Conservation (phyloP, 345 rosid species). For the Carallia pectinifolia region DNA sequence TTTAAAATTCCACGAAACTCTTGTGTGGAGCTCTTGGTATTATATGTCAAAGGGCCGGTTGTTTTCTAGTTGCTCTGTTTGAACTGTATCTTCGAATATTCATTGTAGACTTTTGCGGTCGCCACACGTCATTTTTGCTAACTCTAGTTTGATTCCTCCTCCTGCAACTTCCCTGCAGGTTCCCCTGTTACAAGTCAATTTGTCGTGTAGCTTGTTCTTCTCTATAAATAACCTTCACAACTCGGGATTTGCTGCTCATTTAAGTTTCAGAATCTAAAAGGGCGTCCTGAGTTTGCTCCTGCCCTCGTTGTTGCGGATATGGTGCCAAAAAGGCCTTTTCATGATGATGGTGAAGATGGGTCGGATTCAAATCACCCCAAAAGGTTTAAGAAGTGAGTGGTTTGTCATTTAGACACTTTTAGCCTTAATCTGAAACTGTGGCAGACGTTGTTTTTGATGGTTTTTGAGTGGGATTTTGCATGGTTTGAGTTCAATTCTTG, state of each 20-base stretch:
- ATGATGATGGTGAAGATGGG: constrained; percentile 9
- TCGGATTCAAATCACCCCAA: background rate
- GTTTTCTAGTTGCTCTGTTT: background rate
- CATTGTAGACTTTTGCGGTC: background rate
- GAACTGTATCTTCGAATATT: background rate
- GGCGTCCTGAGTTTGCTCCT: background rate
- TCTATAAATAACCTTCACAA: background rate
- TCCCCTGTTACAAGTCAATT: background rate
- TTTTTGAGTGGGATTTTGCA: background rate
- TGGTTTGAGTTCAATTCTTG: background rate
- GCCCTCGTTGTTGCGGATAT: background rate
- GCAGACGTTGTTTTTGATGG: background rate
- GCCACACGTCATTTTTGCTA: background rate
- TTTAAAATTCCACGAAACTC: too few species aligned
- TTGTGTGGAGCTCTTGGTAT: too few species aligned
- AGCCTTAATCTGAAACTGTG: background rate
- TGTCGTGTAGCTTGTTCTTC: background rate
- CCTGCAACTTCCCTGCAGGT: background rate
- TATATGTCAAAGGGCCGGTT: too few species aligned
- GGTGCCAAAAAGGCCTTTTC: constrained; percentile 12
- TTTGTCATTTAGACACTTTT: background rate
- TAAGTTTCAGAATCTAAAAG: background rate
- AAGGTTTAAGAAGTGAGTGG: constrained; percentile 28
- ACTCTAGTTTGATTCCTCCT: background rate
- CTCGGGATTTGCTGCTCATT: background rate